These are phyloP conservation scores for Epichloe coenophiala DNA, from an alignment of 2,329 filamentous ascomycete genomes.

Conservation along the genomic window DNA sequence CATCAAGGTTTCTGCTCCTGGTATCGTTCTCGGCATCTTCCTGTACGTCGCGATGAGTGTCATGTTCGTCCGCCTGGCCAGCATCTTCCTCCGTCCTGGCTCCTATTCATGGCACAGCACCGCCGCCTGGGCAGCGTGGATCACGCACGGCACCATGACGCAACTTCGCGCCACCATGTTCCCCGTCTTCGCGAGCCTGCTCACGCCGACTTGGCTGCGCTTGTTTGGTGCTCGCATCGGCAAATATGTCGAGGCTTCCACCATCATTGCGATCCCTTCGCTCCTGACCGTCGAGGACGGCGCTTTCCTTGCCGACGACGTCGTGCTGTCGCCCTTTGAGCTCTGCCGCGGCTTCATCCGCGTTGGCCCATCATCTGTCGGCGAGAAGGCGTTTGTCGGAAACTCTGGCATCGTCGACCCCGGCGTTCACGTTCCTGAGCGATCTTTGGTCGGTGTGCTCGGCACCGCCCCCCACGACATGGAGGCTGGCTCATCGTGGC, in stretches of 20 bases:
- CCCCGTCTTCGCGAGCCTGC: conserved; percentile 11
- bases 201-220: conserved; percentile 10
- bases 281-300: conserved; percentile 9
- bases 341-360: conserved; percentile 6
- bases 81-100: conserved; percentile 7
- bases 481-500: conserved; percentile 10
- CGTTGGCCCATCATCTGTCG: conserved; percentile 6
- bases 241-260: conserved; percentile 9
- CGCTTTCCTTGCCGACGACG: conserved; percentile 12
- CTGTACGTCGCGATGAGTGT: conserved; percentile 1
- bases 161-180: conserved; percentile 6
- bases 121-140: conserved; percentile 10
- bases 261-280: conserved; percentile 9
- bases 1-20: conserved; percentile 5
- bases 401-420: conserved; percentile 11
- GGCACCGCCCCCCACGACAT: conserved; percentile 9
- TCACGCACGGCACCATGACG: conserved; percentile 8
- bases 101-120: conserved; percentile 10
- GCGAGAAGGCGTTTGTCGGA: conserved; percentile 9
- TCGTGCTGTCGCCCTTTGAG: conserved; percentile 9
- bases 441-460: conserved; percentile 9
- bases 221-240: conserved; percentile 9
- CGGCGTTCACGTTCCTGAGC: conserved; percentile 7
- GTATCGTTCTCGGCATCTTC: conserved; percentile 5
- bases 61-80: conserved; percentile 5